phyloP scores from a whole-genome alignment of 164 flowering plant species.

The Sextonia rubra region DNA sequence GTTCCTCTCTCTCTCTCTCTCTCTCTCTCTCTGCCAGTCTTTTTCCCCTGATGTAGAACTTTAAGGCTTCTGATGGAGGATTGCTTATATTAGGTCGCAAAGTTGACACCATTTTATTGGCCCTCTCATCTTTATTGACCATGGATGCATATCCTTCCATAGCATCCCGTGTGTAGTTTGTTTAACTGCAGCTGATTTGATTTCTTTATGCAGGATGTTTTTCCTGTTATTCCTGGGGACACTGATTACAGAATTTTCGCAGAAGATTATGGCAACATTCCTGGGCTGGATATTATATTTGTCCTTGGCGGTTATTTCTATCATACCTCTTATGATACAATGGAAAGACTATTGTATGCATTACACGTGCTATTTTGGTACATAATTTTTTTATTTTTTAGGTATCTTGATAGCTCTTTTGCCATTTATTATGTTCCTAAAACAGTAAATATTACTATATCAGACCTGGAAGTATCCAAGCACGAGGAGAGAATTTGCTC shows the following conservation, averaged over 20 bases:
- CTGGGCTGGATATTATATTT: conserved; percentile 95
- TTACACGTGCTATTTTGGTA: conserved; percentile 60
- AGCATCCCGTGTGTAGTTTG: neutral
- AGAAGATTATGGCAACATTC: conserved; percentile 78
- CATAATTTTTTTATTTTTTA: conserved; percentile 11
- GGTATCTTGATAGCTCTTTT: conserved; percentile 1
- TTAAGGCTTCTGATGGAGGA: neutral
- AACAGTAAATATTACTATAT: conserved; percentile 1
- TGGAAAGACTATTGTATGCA: conserved; percentile 95
- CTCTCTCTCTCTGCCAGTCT: neutral
- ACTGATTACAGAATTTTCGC: conserved; percentile 97
- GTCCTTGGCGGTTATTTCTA: conserved; percentile 92
- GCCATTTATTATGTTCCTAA: neutral
- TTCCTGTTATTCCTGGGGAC: conserved; percentile 89
- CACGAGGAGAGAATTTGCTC: conserved; percentile 92
- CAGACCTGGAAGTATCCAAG: conserved; percentile 99
- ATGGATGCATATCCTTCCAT: neutral
- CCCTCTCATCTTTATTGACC: neutral
- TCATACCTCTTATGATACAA: conserved; percentile 88
- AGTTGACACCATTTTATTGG: neutral
- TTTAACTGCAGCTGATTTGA: conserved; percentile 7
- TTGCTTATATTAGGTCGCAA: neutral
- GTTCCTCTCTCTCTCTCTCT: neutral
- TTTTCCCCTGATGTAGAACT: neutral
- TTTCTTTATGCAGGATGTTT: conserved; percentile 68